phyloP scores from a whole-genome alignment of 257 asterid species.

The Jacaranda mimosifolia region DNA sequence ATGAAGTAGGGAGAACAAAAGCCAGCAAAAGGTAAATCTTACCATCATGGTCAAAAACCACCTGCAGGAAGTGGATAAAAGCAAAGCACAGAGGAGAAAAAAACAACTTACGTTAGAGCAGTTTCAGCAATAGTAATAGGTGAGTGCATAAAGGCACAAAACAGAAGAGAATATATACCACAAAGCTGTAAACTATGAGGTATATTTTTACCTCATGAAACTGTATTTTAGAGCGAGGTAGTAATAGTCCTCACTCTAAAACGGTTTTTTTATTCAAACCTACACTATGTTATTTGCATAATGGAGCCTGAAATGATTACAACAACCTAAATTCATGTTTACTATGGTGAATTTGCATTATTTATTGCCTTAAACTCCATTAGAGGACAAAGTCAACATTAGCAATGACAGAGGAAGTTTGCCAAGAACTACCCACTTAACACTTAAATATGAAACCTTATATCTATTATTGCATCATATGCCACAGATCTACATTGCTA shows the following conservation, averaged over 20 bases:
- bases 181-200: not conserved
- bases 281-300: not conserved
- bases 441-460: not conserved
- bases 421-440: not conserved
- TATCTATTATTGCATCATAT: not conserved
- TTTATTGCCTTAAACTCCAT: not conserved
- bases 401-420: not conserved
- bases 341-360: not conserved
- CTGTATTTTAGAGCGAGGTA: not conserved
- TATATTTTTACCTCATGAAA: not conserved
- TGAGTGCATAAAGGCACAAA: conserved; percentile 26
- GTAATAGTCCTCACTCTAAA: not conserved
- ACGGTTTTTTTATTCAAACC: not conserved
- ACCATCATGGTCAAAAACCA: conserved; percentile 97
- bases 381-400: not conserved
- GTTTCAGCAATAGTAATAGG: conserved; percentile 26
- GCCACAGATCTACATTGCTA: not conserved
- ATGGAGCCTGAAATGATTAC: not conserved
- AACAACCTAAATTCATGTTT: not conserved
- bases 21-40: conserved; percentile 45
- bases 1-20: conserved; percentile 24
- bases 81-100: conserved; percentile 33
- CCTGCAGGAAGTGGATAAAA: conserved; percentile 54
- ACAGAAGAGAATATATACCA: not conserved
- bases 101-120: conserved; percentile 43